Conservation (phyloP, 2,329 filamentous ascomycete species). For the Arthrobotrys megalospora region DNA sequence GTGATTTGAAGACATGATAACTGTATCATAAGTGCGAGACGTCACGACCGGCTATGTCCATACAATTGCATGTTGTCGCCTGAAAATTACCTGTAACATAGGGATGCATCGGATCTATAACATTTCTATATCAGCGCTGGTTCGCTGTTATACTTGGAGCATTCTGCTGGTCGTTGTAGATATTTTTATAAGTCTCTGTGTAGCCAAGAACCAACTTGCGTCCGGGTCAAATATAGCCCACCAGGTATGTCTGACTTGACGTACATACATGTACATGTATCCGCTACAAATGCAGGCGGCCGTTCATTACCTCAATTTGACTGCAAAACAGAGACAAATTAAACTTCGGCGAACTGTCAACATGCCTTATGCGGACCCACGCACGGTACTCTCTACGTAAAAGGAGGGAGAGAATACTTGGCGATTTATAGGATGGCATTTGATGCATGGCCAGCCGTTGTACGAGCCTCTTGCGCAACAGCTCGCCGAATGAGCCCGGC, state of each 20-base stretch:
- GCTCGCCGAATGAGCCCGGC: constrained; percentile 10
- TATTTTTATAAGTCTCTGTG: too few relatives aligned
- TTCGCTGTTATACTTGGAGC: background rate
- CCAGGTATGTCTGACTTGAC: background rate
- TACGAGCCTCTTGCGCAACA: constrained; percentile 17
- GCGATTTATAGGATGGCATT: background rate
- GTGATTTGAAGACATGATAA: constrained; percentile 56
- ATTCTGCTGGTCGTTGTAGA: too few relatives aligned
- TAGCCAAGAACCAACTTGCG: background rate
- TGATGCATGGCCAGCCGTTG: background rate
- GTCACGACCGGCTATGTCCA: constrained; percentile 28
- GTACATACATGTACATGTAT: background rate
- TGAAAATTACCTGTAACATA: constrained; percentile 27
- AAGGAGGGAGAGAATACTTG: too few relatives aligned
- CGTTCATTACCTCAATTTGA: background rate
- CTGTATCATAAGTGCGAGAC: constrained; percentile 50
- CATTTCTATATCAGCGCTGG: constrained; percentile 7
- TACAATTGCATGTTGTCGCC: constrained; percentile 24
- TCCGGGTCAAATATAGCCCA: background rate
- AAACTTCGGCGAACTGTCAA: background rate
- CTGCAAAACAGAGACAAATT: background rate
- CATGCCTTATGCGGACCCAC: too few relatives aligned
- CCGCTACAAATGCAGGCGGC: background rate
- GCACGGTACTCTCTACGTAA: too few relatives aligned
- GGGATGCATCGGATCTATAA: constrained; percentile 15